Evolutionary conservation across 202 grass and related monocot species (phyloP).

Genomic region (Cymbopogon flexuosus): DNA sequence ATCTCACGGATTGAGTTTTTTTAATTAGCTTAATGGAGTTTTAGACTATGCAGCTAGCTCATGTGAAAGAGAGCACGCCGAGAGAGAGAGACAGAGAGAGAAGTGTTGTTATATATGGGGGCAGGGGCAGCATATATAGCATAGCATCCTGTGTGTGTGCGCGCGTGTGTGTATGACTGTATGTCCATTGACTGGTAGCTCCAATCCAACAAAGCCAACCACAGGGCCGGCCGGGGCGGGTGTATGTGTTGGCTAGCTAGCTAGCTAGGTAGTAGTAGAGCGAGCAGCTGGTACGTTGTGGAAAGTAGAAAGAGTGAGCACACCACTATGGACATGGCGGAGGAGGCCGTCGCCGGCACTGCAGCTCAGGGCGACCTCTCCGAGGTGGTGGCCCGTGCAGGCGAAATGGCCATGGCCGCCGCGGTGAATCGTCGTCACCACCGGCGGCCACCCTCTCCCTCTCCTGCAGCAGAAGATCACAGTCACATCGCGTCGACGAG

Average conservation of each 20-base stretch:
- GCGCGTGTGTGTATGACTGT: background rate
- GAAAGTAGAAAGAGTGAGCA: constrained; percentile 19
- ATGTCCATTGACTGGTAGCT: constrained; percentile 10
- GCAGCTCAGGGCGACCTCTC: constrained; percentile 50
- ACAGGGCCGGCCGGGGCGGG: no score
- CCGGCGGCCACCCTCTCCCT: background rate
- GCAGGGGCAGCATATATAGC: no score
- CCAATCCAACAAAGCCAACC: background rate
- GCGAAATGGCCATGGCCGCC: constrained; percentile 18
- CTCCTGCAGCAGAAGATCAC: background rate
- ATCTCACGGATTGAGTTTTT: no score
- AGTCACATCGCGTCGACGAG: background rate
- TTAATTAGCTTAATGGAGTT: no score
- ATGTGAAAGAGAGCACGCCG: no score
- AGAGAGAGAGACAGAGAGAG: no score
- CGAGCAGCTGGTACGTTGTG: constrained; percentile 3
- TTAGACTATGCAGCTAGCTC: no score
- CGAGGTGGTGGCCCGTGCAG: constrained; percentile 43
- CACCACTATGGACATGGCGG: constrained; percentile 33
- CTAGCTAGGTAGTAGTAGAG: background rate
- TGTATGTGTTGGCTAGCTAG: background rate
- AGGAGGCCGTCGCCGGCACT: constrained; percentile 19
- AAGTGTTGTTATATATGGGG: no score
- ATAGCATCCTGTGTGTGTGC: background rate
- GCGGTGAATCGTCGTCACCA: background rate